These are phyloP conservation scores for Heliamphora pulchella DNA, from an alignment of 179 eudicot genomes.

Conservation along the genomic window DNA sequence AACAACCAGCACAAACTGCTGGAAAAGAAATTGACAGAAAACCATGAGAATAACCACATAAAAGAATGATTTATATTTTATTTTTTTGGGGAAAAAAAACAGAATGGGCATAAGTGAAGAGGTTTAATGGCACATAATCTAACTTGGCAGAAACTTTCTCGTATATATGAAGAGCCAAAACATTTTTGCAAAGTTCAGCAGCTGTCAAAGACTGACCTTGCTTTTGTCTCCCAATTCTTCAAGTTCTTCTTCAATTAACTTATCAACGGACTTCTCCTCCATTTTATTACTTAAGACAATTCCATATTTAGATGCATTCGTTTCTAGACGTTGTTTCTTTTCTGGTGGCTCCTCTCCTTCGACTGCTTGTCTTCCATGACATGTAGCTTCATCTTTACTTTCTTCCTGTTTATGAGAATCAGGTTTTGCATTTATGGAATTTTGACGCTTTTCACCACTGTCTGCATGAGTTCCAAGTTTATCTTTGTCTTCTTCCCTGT, in stretches of 20 bases:
- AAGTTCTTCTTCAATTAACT: conserved; percentile 82
- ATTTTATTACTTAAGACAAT: conserved; percentile 21
- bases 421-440: conserved; percentile 21
- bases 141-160: neutral
- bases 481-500: conserved; percentile 22
- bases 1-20: neutral
- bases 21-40: neutral
- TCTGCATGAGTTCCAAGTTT: conserved; percentile 24
- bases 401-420: conserved; percentile 28
- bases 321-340: conserved; percentile 55
- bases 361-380: conserved; percentile 22
- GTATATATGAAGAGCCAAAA: neutral
- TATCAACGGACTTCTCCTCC: conserved; percentile 63
- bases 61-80: neutral
- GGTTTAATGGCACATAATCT: neutral
- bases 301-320: conserved; percentile 24
- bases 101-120: neutral
- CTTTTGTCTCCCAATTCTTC: conserved; percentile 70
- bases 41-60: neutral
- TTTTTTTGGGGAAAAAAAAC: neutral
- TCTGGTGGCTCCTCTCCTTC: conserved; percentile 45
- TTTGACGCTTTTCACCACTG: conserved; percentile 26
- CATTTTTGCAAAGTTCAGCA: neutral
- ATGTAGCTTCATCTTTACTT: conserved; percentile 20
- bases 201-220: conserved; percentile 52